phyloP scores from a whole-genome alignment of 805 yeast species.

The Tanozyma kutaoensis region DNA sequence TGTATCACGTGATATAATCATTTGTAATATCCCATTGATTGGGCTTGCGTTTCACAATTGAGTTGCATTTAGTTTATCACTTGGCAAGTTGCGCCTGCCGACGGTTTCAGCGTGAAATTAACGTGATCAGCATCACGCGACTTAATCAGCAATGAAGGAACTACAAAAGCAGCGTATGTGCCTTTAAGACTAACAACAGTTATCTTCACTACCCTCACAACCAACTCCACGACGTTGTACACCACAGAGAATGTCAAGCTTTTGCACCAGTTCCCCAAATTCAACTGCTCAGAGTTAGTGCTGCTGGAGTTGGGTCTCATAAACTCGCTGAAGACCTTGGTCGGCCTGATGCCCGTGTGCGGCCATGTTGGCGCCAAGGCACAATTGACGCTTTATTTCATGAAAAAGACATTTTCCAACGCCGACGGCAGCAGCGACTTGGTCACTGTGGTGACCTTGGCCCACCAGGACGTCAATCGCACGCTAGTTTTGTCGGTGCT shows the following conservation, averaged over 20 bases:
- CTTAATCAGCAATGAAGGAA: too few species aligned
- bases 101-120: too few species aligned
- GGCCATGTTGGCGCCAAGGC: too few species aligned
- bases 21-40: too few species aligned
- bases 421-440: slow-evolving; percentile 33
- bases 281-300: slow-evolving; percentile 40
- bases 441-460: slow-evolving; percentile 37
- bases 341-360: slow-evolving; percentile 24
- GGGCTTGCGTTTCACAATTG: too few species aligned
- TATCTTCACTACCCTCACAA: slow-evolving; percentile 33
- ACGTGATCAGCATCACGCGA: too few species aligned
- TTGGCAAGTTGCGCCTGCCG: too few species aligned
- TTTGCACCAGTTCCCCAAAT: slow-evolving; percentile 23
- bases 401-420: slow-evolving; percentile 30
- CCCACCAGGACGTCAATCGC: slow-evolving; percentile 29
- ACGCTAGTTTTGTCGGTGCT: slow-evolving; percentile 33
- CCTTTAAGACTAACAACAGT: slow-evolving; percentile 17
- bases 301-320: slow-evolving; percentile 42
- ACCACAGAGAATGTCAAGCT: slow-evolving; percentile 39
- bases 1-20: too few species aligned
- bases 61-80: too few species aligned
- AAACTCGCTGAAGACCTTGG: slow-evolving; percentile 31
- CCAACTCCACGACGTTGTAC: slow-evolving; percentile 46
- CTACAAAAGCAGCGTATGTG: too few species aligned
- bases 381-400: slow-evolving; percentile 32